These are phyloP conservation scores for Agaricus subrufescens DNA, from an alignment of 768 basidiomycete genomes.

Conservation along the genomic window DNA sequence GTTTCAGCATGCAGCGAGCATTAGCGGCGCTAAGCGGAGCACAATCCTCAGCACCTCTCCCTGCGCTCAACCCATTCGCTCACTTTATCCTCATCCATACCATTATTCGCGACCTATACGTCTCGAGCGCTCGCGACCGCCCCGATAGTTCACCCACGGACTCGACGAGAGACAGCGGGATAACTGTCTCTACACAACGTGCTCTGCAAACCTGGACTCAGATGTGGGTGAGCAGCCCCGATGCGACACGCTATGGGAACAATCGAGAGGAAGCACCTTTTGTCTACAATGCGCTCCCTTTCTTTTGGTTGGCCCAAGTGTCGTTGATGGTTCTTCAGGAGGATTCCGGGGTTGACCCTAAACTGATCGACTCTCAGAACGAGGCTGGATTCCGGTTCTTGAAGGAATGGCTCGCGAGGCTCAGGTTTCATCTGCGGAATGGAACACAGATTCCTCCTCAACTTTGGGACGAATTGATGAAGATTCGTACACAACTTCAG, in stretches of 20 bases:
- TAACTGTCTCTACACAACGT: slow-evolving; percentile 34
- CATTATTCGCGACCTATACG: slow-evolving; percentile 38
- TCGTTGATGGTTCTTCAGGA: slow-evolving; percentile 49
- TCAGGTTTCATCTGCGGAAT: slow-evolving; percentile 39
- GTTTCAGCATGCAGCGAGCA: slow-evolving; percentile 33
- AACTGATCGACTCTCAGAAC: slow-evolving; percentile 12
- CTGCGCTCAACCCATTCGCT: slow-evolving; percentile 34
- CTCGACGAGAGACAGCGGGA: slow-evolving; percentile 9
- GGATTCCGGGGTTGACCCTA: slow-evolving; percentile 22
- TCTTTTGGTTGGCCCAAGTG: slow-evolving; percentile 61
- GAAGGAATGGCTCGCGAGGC: slow-evolving; percentile 47
- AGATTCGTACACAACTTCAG: slow-evolving; percentile 25
- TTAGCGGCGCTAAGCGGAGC: slow-evolving; percentile 29
- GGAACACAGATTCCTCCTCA: slow-evolving; percentile 39
- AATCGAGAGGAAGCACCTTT: slow-evolving; percentile 29
- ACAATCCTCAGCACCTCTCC: slow-evolving; percentile 20
- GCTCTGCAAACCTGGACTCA: slow-evolving; percentile 58
- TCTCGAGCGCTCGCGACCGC: slow-evolving; percentile 11
- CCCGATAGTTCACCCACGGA: slow-evolving; percentile 5
- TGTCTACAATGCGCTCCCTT: slow-evolving; percentile 44
- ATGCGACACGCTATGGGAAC: slow-evolving; percentile 23
- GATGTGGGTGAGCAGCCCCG: slow-evolving; percentile 43
- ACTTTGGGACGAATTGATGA: slow-evolving; percentile 46
- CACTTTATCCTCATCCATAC: slow-evolving; percentile 43
- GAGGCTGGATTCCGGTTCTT: slow-evolving; percentile 40